phyloP scores from a whole-genome alignment of 495 filamentous ascomycete genomes.

The Aspergillus heteromorphus region DNA sequence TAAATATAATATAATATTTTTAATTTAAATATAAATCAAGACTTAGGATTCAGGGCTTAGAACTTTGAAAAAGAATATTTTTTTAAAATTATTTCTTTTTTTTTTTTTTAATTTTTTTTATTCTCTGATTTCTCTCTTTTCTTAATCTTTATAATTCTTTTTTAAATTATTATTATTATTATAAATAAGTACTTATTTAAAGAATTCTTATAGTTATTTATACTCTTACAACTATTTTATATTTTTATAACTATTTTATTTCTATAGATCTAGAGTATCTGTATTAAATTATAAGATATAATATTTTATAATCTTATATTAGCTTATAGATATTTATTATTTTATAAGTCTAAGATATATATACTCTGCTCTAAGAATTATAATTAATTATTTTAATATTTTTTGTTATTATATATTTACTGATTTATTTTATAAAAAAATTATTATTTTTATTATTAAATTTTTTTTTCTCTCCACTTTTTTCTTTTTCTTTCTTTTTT shows the following conservation, averaged over 20 bases:
- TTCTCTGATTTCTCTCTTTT: background rate
- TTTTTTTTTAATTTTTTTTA: background rate
- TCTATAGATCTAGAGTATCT: too few species aligned
- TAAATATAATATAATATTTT: background rate
- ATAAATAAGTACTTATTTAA: background rate
- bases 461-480: too few species aligned
- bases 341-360: background rate
- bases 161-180: constrained; percentile 1
- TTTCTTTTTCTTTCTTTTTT: too few species aligned
- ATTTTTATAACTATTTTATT: constrained; percentile 2
- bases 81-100: constrained; percentile 3
- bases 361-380: too few species aligned
- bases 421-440: background rate
- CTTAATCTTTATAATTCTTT: constrained; percentile 5
- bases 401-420: too few species aligned
- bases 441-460: background rate
- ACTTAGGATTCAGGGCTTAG: too few species aligned
- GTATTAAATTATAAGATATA: too few species aligned
- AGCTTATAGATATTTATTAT: constrained; percentile 1
- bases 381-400: background rate
- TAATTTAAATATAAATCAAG: background rate
- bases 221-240: too few species aligned
- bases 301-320: too few species aligned
- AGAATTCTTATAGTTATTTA: too few species aligned
- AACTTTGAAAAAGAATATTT: background rate